A percentile compares a stretch with the other conserved stretches of the same genome.
Conservation (phyloP, 176 grass and related monocot species). For the Oryza longistaminata region DNA sequence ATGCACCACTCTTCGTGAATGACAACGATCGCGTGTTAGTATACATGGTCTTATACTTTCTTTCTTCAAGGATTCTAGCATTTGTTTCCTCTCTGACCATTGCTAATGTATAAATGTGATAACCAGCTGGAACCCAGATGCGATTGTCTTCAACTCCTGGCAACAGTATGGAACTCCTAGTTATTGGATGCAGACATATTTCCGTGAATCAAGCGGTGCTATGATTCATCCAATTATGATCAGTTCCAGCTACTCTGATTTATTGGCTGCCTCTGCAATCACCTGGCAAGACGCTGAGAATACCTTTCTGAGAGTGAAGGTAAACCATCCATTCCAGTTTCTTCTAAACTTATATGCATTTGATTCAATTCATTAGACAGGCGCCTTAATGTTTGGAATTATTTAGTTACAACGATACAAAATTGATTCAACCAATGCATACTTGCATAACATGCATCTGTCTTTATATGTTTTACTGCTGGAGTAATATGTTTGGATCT, state of each 20-base stretch:
- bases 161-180: no score
- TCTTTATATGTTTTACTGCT: no score
- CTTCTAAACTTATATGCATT: background rate
- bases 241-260: no score
- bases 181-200: no score
- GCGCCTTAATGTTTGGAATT: background rate
- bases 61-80: no score
- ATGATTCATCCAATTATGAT: no score
- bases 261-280: no score
- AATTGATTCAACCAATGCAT: background rate
- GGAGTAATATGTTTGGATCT: background rate
- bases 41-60: background rate
- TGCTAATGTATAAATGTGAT: conserved; percentile 43
- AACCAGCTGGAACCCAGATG: no score
- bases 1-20: background rate
- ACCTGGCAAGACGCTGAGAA: no score
- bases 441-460: background rate
- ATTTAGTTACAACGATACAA: background rate
- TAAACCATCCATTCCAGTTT: background rate
- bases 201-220: no score
- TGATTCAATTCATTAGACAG: background rate
- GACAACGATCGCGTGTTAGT: conserved; percentile 54
- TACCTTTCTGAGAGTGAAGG: no score
- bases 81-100: background rate
- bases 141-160: no score